Base-by-base conservation (phyloP, 225 moss, liverwort and hornwort genomes). In the Asterella californica region DNA sequence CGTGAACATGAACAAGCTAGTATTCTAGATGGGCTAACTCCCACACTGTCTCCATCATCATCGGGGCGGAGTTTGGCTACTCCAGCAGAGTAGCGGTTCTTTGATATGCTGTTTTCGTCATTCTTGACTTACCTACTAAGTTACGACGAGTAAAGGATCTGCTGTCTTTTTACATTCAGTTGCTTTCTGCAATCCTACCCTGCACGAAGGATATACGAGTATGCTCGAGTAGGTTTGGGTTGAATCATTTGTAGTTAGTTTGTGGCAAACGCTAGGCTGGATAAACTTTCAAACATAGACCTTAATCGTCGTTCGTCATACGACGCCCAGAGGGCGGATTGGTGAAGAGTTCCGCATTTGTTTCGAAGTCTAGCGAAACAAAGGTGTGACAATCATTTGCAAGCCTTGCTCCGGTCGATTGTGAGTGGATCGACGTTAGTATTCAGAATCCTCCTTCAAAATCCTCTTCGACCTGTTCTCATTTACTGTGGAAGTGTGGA, bases 1-100 rank as follows among this genome's bases (percentile, higher is more conserved):
- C n/a, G n/a, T n/a, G n/a, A 90, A 85, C 83, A 82, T 46, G 89
- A 90, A 86, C 91, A 90, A 86, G 89, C 83, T 78, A 86, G 82
- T 67, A 74, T 54, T 75, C 37, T 85, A 57, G 84, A 86, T 80
- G 87, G 83, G 81, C 67, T 67, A 46, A 88, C 86, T 78, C 90
- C 89, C 80, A 76, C 84, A 55, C 77, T 87, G 86, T 86, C 86
- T 78, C 87, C 87, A 71, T 90, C 89, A 77, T 89, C 88, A 68
- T 84, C 89, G 81, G 87, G 84, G 64, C 88, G 85, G 76, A 90
- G 86, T 81, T 82, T 90, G 69, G 87, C 62, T 71, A 90, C 15
- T 49, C 48, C 11, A 19, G 50, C 33, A 53, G 52, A 29, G 33
- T 30, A 50, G 12, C 5, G 46, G 74, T 27, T 49, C 27, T 72